Conservation (phyloP, 352 stramenopile species). For the Globisporangium recalcitrans region DNA sequence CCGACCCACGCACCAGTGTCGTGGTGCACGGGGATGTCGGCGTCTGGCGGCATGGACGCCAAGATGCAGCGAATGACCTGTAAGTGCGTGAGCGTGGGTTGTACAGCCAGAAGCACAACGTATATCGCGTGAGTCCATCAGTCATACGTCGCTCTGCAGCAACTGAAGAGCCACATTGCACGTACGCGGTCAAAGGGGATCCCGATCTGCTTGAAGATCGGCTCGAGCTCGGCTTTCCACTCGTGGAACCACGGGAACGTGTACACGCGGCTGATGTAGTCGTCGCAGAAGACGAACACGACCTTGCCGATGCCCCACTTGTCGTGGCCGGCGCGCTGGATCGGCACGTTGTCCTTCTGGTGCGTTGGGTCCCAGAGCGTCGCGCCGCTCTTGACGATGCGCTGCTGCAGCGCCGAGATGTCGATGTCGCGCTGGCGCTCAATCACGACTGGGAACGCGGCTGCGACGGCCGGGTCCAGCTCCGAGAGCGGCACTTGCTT, state of each 20-base stretch:
- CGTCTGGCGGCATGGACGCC: slow-evolving; percentile 92
- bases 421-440: slow-evolving; percentile 58
- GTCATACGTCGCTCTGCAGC: too few relatives aligned
- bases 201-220: slow-evolving; percentile 88
- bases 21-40: slow-evolving; percentile 95
- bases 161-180: not conserved
- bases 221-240: slow-evolving; percentile 68
- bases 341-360: slow-evolving; percentile 86
- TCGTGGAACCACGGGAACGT: slow-evolving; percentile 93
- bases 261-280: slow-evolving; percentile 95
- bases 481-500: slow-evolving; percentile 68
- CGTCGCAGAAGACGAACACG: slow-evolving; percentile 97
- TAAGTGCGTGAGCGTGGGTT: too few relatives aligned
- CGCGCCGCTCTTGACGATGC: slow-evolving; percentile 38
- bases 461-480: slow-evolving; percentile 35
- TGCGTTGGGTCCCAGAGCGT: slow-evolving; percentile 62
- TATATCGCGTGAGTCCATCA: too few relatives aligned
- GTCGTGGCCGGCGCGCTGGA: slow-evolving; percentile 95
- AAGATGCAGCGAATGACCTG: slow-evolving; percentile 94
- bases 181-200: slow-evolving; percentile 63
- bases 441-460: slow-evolving; percentile 44
- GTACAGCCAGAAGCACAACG: not conserved
- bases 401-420: slow-evolving; percentile 54
- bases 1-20: slow-evolving; percentile 97
- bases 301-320: slow-evolving; percentile 98